phyloP scores from a whole-genome alignment of 257 asterid species.

The Coffea eugenioides region DNA sequence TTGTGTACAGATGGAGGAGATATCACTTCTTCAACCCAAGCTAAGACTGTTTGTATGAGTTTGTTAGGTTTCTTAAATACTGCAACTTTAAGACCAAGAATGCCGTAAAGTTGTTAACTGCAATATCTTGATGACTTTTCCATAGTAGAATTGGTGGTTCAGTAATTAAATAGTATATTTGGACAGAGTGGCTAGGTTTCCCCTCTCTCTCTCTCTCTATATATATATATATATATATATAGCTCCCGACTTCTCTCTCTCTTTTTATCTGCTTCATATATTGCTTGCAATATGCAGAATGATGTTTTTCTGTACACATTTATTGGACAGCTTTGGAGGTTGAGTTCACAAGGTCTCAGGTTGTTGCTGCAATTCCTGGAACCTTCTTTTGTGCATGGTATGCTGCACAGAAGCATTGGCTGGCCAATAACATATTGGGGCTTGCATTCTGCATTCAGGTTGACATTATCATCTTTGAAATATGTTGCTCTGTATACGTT shows the following conservation, averaged over 20 bases:
- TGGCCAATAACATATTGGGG: constrained; percentile 91
- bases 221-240: constrained; percentile 13
- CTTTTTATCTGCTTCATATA: constrained; percentile 16
- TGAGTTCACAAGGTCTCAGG: constrained; percentile 88
- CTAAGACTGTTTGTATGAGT: not conserved
- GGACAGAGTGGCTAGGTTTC: not conserved
- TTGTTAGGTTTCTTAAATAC: not conserved
- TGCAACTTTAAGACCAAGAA: not conserved
- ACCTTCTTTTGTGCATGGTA: constrained; percentile 95
- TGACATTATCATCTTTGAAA: not conserved
- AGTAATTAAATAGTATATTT: not conserved
- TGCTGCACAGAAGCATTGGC: constrained; percentile 97
- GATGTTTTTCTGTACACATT: constrained; percentile 23
- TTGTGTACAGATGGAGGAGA: not conserved
- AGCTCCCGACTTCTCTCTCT: constrained; percentile 9
- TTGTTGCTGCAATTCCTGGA: constrained; percentile 87
- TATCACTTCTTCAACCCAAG: not conserved
- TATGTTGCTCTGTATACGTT: not conserved
- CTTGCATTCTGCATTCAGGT: constrained; percentile 98
- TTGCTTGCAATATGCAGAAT: constrained; percentile 12
- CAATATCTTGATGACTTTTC: not conserved
- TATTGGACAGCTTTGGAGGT: constrained; percentile 73
- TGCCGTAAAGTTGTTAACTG: not conserved
- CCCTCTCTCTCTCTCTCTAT: not conserved
- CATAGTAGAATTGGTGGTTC: not conserved